Evolutionary conservation across 1,284 basidiomycete genomes (phyloP).

Genomic region (Heterobasidion annosum): DNA sequence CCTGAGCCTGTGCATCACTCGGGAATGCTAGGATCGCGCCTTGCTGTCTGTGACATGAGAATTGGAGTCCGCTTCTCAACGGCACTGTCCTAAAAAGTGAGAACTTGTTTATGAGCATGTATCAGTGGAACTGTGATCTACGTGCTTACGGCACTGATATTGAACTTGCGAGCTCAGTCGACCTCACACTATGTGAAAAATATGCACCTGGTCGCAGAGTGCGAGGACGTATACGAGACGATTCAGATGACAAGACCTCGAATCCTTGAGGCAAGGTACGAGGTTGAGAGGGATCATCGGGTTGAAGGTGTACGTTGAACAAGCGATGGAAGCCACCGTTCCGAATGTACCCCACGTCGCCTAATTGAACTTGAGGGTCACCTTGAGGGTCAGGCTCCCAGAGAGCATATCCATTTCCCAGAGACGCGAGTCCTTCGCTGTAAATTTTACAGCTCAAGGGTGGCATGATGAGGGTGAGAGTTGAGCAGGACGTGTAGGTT

Average conservation of each 20-base stretch:
- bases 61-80: neutral
- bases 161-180: neutral
- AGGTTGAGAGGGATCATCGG: neutral
- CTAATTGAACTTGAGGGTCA: neutral
- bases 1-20: neutral
- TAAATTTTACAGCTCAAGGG: neutral
- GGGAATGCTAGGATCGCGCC: neutral
- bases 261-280: neutral
- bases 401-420: neutral
- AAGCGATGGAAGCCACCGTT: neutral
- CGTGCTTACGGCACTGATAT: too few relatives aligned
- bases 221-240: neutral
- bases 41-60: neutral
- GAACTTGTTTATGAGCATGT: too few relatives aligned
- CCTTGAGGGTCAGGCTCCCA: neutral
- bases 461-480: too few relatives aligned
- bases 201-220: neutral
- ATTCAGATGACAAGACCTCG: neutral
- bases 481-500: too few relatives aligned
- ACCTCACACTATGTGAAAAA: neutral
- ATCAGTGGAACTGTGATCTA: too few relatives aligned
- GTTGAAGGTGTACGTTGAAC: neutral
- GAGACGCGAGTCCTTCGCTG: neutral
- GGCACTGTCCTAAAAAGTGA: neutral
- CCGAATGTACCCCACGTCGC: neutral